Conservation (phyloP, 768 basidiomycete genomes). For the Boletus insuetus region DNA sequence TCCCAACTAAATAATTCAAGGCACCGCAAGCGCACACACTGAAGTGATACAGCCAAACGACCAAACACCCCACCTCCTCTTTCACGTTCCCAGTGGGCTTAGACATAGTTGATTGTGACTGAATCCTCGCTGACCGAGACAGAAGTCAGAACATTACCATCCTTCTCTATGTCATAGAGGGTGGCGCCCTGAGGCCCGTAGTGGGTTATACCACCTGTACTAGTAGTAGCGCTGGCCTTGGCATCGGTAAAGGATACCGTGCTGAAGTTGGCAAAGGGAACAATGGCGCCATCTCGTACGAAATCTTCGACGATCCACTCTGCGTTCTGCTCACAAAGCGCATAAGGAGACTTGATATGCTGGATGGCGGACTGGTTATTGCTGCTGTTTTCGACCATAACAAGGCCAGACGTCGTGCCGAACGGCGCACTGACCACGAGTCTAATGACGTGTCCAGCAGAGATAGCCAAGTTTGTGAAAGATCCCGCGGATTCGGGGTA, state of each 20-base stretch:
- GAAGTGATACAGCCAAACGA: no score
- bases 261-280: conserved; percentile 1
- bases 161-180: neutral
- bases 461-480: neutral
- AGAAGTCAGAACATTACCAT: conserved; percentile 1
- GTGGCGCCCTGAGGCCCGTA: neutral
- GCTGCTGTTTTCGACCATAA: neutral
- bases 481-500: neutral
- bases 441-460: conserved; percentile 8
- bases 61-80: no score
- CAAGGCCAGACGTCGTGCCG: neutral
- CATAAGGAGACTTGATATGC: neutral
- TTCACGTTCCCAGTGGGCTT: no score
- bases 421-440: neutral
- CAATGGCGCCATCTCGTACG: rapidly evolving
- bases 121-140: neutral
- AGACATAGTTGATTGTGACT: neutral
- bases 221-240: no score
- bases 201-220: no score
- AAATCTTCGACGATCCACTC: conserved; percentile 16
- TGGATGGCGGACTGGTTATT: neutral
- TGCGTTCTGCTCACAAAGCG: conserved; percentile 2
- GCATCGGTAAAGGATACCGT: conserved; percentile 1
- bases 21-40: no score
- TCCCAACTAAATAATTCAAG: no score